These are phyloP conservation scores for Trametes sp. DNA, from an alignment of 1,284 basidiomycete genomes.

Conservation along the genomic window DNA sequence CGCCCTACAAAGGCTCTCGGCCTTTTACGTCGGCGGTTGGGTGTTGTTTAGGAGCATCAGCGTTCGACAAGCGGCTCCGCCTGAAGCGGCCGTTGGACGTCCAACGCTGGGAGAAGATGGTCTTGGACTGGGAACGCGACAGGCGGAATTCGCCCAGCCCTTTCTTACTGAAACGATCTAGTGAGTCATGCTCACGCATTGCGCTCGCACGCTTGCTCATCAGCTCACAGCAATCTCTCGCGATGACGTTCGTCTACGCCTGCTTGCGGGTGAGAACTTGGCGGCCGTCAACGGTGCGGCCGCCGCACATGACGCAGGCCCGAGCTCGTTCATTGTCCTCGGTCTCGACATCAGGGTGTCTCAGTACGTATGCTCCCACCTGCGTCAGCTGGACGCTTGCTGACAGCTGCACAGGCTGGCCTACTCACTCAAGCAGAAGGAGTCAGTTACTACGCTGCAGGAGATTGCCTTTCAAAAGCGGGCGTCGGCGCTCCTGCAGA, in stretches of 20 bases:
- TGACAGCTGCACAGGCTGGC: too few species aligned
- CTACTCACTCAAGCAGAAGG: background rate
- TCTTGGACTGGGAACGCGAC: background rate
- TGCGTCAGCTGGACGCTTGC: background rate
- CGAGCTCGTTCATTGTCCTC: background rate
- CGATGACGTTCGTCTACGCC: background rate
- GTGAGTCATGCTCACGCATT: too few species aligned
- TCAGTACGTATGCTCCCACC: background rate
- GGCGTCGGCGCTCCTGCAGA: background rate
- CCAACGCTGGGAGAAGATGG: background rate
- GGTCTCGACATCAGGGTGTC: background rate
- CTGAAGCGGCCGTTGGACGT: background rate
- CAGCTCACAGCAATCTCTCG: too few species aligned
- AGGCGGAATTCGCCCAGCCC: background rate
- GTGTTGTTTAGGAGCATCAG: too few species aligned
- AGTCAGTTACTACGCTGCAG: background rate
- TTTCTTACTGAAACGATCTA: background rate
- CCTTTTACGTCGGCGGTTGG: too few species aligned
- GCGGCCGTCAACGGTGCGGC: background rate
- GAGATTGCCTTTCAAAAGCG: background rate
- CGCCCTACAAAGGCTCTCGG: too few species aligned
- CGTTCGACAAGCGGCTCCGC: background rate
- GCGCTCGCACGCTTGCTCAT: too few species aligned
- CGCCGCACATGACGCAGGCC: background rate
- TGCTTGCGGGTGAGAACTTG: background rate